Conservation (phyloP, 1,284 basidiomycete genomes). For the Bondarzewia mesenterica region DNA sequence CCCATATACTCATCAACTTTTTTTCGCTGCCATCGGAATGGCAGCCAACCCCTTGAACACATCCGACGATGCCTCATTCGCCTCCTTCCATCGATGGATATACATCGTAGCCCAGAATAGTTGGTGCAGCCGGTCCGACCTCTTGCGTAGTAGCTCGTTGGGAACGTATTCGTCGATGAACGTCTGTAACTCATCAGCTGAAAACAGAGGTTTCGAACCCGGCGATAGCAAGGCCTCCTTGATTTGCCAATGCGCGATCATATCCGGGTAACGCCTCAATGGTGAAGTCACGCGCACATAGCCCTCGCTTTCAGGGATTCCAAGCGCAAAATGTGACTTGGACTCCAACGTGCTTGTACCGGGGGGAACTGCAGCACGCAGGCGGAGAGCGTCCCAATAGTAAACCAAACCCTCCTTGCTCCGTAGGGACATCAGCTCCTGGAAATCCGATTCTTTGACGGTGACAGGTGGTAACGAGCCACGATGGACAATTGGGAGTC, state of each 20-base stretch:
- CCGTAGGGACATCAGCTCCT: constrained; percentile 31
- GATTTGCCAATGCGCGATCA: constrained; percentile 92
- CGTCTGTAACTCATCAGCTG: constrained; percentile 30
- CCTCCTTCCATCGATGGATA: constrained; percentile 23
- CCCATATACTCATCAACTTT: background rate
- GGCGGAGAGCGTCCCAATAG: constrained; percentile 23
- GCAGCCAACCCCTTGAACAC: background rate
- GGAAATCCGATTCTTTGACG: constrained; percentile 24
- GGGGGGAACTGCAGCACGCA: constrained; percentile 25
- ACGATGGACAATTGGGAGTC: constrained; percentile 65
- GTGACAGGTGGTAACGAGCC: constrained; percentile 30
- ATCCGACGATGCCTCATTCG: constrained; percentile 3
- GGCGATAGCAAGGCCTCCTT: constrained; percentile 62
- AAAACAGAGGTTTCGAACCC: constrained; percentile 21
- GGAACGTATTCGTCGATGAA: constrained; percentile 15
- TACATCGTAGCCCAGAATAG: constrained; percentile 26
- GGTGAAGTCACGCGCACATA: constrained; percentile 88
- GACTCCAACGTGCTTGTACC: constrained; percentile 46
- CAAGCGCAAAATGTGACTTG: constrained; percentile 64
- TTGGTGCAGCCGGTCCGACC: constrained; percentile 22
- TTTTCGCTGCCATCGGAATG: background rate
- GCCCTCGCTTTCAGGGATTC: constrained; percentile 59
- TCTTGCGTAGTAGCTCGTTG: constrained; percentile 22
- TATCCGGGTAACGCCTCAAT: constrained; percentile 78
- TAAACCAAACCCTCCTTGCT: constrained; percentile 33